These are phyloP conservation scores for Raphidocelis subcapitata DNA, from an alignment of 139 green algal genomes.

Conservation along the genomic window DNA sequence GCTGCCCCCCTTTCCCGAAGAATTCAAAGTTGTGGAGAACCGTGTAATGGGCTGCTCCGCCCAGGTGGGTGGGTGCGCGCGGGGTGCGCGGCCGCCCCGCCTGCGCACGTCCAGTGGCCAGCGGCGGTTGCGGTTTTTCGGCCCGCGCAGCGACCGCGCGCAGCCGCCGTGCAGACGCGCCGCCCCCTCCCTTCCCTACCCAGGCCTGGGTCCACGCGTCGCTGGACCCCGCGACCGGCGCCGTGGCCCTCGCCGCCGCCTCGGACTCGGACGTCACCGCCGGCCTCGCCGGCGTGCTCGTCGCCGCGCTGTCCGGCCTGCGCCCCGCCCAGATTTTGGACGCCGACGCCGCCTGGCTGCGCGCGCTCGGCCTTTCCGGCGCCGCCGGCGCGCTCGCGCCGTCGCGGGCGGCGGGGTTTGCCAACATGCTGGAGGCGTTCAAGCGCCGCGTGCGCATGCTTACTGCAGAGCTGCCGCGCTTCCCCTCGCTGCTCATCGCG, in stretches of 20 bases:
- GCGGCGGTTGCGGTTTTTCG: no score
- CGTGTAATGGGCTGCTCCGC: slow-evolving; percentile 94
- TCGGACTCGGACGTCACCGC: slow-evolving; percentile 77
- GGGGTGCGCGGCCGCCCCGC: no score
- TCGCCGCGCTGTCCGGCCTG: slow-evolving; percentile 58
- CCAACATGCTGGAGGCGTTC: slow-evolving; percentile 85
- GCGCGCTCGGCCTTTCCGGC: slow-evolving; percentile 47
- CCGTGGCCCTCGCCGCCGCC: slow-evolving; percentile 61
- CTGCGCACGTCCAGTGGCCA: no score
- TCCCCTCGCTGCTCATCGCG: slow-evolving; percentile 88
- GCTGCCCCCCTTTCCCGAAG: slow-evolving; percentile 43
- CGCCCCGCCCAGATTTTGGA: slow-evolving; percentile 63
- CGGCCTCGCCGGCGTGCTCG: slow-evolving; percentile 75
- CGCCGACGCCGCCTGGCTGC: slow-evolving; percentile 33
- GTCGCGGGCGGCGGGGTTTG: slow-evolving; percentile 76
- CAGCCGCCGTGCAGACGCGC: no score
- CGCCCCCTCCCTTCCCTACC: background rate
- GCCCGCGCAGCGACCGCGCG: no score
- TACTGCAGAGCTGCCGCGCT: slow-evolving; percentile 56
- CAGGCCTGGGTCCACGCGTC: slow-evolving; percentile 78
- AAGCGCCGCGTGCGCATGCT: slow-evolving; percentile 59
- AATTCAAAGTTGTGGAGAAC: slow-evolving; percentile 52
- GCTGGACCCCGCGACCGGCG: slow-evolving; percentile 39
- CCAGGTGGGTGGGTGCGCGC: slow-evolving; percentile 46
- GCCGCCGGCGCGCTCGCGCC: slow-evolving; percentile 47